Conservation (phyloP, 306 rosid genomes). For the Clitoria ternatea region DNA sequence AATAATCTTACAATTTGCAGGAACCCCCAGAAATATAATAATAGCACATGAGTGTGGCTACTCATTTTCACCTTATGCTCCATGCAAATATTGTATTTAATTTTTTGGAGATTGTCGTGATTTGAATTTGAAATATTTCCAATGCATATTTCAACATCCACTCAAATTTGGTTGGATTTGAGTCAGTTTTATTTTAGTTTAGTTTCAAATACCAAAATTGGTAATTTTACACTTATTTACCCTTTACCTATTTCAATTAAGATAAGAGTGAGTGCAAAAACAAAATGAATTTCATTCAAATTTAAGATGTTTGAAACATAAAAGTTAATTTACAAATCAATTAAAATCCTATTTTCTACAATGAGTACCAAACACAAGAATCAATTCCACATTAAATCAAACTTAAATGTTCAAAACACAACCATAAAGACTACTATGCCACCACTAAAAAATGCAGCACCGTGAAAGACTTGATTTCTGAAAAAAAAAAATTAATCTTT, state of each 20-base stretch:
- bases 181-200: neutral
- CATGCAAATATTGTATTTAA: neutral
- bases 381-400: neutral
- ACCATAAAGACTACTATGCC: neutral
- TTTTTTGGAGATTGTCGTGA: no score
- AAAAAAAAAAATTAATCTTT: neutral
- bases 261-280: neutral
- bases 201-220: neutral
- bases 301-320: neutral
- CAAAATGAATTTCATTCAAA: neutral
- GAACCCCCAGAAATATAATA: neutral
- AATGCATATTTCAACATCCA: neutral
- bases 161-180: neutral
- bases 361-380: neutral
- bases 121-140: constrained; percentile 9
- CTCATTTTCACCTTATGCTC: constrained; percentile 11
- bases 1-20: neutral
- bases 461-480: neutral
- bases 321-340: neutral
- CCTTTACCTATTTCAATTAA: neutral
- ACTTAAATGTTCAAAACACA: neutral
- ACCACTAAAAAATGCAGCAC: neutral
- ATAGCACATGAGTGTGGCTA: neutral
- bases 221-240: neutral
- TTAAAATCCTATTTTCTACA: neutral